Conservation (phyloP, 192 early-diverging fungal genomes). For the Podila epigama region DNA sequence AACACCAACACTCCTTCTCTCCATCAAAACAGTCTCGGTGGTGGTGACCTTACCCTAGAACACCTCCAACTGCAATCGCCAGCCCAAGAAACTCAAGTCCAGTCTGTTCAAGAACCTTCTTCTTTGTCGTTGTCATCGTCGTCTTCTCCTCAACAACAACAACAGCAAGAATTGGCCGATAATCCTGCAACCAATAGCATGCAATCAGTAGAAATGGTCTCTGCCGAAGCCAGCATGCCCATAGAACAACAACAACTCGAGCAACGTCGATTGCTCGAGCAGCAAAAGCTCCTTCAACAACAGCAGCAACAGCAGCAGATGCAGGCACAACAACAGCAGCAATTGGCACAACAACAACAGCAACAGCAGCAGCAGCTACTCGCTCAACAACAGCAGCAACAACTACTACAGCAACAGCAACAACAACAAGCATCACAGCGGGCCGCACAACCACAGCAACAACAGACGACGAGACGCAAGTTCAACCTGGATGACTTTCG, state of each 20-base stretch:
- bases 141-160: neutral
- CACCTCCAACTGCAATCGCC: slow-evolving; percentile 13
- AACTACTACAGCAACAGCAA: slow-evolving; percentile 22
- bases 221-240: slow-evolving; percentile 28
- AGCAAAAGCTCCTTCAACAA: slow-evolving; percentile 22
- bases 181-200: slow-evolving; percentile 9
- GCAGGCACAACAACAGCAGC: slow-evolving; percentile 16
- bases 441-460: slow-evolving; percentile 11
- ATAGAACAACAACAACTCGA: slow-evolving; percentile 29
- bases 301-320: slow-evolving; percentile 12
- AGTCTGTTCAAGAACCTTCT: too few species aligned
- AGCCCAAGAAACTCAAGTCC: slow-evolving; percentile 7
- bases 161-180: slow-evolving; percentile 8
- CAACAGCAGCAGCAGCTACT: neutral
- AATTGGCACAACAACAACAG: slow-evolving; percentile 8
- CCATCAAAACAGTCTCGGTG: neutral
- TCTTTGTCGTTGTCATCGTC: too few species aligned
- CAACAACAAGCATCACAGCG: slow-evolving; percentile 16
- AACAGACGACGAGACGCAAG: slow-evolving; percentile 48
- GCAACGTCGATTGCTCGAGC: slow-evolving; percentile 22
- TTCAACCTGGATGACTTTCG: slow-evolving; percentile 81
- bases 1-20: neutral
- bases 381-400: slow-evolving; percentile 3
- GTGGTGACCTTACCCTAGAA: slow-evolving; percentile 10
- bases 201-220: slow-evolving; percentile 49